Evolutionary conservation across 352 stramenopile species (phyloP).

Genomic region (Hyaloperonospora brassicae): DNA sequence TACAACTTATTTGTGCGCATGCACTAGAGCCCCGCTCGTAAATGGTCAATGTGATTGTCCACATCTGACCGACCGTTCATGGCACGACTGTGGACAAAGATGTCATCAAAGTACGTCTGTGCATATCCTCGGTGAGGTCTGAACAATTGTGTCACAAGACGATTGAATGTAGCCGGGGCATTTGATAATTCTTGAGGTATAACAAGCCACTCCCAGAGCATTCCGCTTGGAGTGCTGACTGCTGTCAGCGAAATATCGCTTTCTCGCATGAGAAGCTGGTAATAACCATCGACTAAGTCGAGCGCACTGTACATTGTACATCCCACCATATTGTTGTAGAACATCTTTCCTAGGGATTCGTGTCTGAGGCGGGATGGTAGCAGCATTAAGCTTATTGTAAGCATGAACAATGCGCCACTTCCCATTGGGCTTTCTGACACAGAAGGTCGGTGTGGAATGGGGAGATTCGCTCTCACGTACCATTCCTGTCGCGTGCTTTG

Average conservation of each 20-base stretch:
- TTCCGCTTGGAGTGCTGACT: background rate
- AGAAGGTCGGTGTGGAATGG: background rate
- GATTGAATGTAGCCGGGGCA: background rate
- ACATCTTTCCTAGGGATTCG: too few relatives aligned
- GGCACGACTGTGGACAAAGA: background rate
- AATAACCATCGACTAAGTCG: too few relatives aligned
- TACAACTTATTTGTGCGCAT: too few relatives aligned
- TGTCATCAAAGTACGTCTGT: background rate
- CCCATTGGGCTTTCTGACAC: too few relatives aligned
- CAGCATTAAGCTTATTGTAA: too few relatives aligned
- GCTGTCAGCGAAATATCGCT: background rate
- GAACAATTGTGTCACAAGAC: background rate
- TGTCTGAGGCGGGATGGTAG: too few relatives aligned
- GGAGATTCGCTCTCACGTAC: background rate
- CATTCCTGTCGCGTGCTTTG: background rate
- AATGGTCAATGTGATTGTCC: background rate
- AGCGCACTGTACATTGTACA: too few relatives aligned
- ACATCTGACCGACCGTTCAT: background rate
- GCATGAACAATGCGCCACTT: too few relatives aligned
- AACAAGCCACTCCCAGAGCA: background rate
- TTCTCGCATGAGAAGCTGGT: too few relatives aligned
- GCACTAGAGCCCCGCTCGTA: too few relatives aligned
- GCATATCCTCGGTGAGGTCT: background rate
- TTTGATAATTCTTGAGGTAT: background rate
- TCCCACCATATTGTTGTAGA: too few relatives aligned